These are phyloP conservation scores for Triglochin maritima DNA, from an alignment of 106 monocot species.

Conservation along the genomic window DNA sequence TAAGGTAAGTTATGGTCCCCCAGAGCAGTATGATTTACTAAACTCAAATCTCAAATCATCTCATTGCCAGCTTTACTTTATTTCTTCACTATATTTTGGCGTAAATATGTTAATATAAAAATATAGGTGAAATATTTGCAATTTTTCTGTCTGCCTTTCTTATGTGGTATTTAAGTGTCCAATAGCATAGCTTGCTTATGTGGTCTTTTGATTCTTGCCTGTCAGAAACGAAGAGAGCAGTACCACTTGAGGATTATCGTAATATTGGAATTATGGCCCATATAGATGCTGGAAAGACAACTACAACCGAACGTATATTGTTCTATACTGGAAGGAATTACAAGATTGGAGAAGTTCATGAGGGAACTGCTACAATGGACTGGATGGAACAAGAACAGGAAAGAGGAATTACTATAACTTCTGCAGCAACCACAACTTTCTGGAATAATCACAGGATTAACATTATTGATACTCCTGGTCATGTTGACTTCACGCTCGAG, in stretches of 20 bases:
- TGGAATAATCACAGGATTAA: constrained; percentile 96
- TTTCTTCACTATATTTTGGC: no score
- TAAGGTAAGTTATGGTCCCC: no score
- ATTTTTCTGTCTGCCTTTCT: background rate
- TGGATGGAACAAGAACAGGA: constrained; percentile 99
- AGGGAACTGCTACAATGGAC: constrained; percentile 99
- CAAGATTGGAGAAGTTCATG: constrained; percentile 98
- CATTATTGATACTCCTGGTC: constrained; percentile 98
- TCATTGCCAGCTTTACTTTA: no score
- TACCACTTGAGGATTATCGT: constrained; percentile 79
- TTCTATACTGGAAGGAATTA: constrained; percentile 98
- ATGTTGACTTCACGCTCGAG: constrained; percentile 97
- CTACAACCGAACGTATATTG: constrained; percentile 84
- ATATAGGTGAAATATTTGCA: background rate
- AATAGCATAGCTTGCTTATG: background rate
- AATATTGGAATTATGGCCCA: constrained; percentile 99
- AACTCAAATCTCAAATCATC: no score
- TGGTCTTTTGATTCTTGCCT: background rate
- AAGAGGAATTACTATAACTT: constrained; percentile 96
- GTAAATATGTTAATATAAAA: no score
- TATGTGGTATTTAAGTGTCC: background rate
- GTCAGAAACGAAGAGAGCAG: constrained; percentile 40
- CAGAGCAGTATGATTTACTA: no score
- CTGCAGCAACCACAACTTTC: constrained; percentile 93
- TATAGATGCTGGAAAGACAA: constrained; percentile 98